A percentile compares a stretch with the other conserved stretches of the same genome.
Evolutionary conservation across 441 rosid species (phyloP).

Genomic region (Gossypium schwendimanii): DNA sequence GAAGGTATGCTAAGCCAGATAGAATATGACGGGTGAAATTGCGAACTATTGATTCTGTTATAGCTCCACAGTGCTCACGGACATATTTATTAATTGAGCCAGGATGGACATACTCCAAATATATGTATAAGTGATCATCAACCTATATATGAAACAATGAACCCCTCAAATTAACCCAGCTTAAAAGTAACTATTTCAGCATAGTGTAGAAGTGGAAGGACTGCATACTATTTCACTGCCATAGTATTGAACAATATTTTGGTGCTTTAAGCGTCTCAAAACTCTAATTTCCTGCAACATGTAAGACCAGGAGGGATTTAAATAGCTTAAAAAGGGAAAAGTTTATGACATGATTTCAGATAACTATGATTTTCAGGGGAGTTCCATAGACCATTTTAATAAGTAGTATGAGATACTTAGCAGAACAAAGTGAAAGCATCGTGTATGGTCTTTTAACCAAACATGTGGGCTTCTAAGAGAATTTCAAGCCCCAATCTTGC

Average conservation of each 20-base stretch:
- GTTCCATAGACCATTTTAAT: neutral
- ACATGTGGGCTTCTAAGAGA: neutral
- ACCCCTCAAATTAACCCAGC: constrained; percentile 12
- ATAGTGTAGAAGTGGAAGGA: neutral
- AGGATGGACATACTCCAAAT: constrained; percentile 74
- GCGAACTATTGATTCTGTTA: constrained; percentile 65
- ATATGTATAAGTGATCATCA: constrained; percentile 60
- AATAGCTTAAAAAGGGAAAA: too few species aligned
- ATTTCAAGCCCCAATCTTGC: neutral
- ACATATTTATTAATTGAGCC: constrained; percentile 65
- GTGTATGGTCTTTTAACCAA: neutral
- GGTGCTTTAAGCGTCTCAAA: constrained; percentile 55
- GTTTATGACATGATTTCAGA: neutral
- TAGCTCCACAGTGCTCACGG: constrained; percentile 66
- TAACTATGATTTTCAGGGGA: neutral
- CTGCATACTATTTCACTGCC: constrained; percentile 70
- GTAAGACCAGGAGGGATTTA: constrained; percentile 3
- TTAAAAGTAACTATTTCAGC: neutral
- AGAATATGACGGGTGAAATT: constrained; percentile 66
- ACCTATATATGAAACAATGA: constrained; percentile 31
- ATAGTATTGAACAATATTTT: constrained; percentile 70
- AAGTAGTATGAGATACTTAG: neutral
- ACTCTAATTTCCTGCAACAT: constrained; percentile 60
- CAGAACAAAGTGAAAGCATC: neutral
- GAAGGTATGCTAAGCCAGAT: constrained; percentile 64